Percentiles rank a stretch among this genome's conserved stretches.
Conservation (phyloP, 2,329 filamentous ascomycete genomes). For the Colletotrichum higginsianum region DNA sequence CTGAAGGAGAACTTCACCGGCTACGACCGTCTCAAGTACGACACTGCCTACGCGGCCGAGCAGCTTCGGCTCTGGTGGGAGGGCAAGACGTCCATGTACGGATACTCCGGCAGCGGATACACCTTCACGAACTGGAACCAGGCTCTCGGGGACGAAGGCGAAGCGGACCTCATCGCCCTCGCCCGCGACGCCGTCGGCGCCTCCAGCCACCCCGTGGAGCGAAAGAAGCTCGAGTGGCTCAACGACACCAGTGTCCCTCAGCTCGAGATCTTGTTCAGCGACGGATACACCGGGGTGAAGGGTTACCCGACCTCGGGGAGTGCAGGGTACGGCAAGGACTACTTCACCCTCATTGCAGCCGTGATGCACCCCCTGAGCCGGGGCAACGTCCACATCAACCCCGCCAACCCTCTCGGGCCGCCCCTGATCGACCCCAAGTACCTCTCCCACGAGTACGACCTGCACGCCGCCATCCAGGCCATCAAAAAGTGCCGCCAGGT, state of each 20-base stretch:
- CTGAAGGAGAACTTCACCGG: no score
- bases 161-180: constrained; percentile 48
- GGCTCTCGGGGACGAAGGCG: constrained; percentile 49
- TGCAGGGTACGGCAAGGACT: constrained; percentile 48
- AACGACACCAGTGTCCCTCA: constrained; percentile 54
- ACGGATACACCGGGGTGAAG: constrained; percentile 59
- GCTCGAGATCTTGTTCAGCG: constrained; percentile 60
- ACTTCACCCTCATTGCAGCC: constrained; percentile 48
- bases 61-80: no score
- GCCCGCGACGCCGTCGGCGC: constrained; percentile 51
- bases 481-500: constrained; percentile 46
- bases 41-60: no score
- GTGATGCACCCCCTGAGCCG: constrained; percentile 49
- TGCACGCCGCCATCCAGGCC: constrained; percentile 49
- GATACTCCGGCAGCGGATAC: constrained; percentile 52
- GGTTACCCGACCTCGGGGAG: constrained; percentile 50
- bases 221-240: constrained; percentile 58
- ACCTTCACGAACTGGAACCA: constrained; percentile 59
- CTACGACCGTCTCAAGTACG: no score
- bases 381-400: constrained; percentile 44
- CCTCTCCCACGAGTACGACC: constrained; percentile 50
- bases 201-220: constrained; percentile 50
- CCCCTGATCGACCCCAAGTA: constrained; percentile 49
- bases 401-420: constrained; percentile 50
- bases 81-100: no score